Conservation (phyloP, 257 asterid genomes). For the Solanum virginianum region DNA sequence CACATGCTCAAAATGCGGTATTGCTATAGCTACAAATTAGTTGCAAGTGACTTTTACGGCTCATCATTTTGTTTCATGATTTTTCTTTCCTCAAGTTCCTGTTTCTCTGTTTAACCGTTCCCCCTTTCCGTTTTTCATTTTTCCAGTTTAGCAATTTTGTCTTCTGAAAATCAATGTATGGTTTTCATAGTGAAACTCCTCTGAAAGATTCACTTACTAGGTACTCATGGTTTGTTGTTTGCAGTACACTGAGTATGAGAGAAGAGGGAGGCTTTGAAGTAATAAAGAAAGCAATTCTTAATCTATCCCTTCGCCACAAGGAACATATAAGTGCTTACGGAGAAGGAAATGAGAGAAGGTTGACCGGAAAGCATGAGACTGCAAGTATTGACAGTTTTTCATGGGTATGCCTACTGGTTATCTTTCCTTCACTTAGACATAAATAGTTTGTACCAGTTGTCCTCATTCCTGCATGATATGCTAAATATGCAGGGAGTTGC, state of each 20-base stretch:
- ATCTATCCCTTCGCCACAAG: constrained; percentile 85
- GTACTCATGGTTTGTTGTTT: not conserved
- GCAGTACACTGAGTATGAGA: constrained; percentile 90
- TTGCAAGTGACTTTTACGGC: not conserved
- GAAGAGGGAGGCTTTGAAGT: constrained; percentile 92
- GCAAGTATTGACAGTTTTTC: constrained; percentile 77
- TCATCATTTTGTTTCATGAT: not conserved
- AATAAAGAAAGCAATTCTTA: constrained; percentile 90
- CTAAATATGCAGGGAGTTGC: constrained; percentile 82
- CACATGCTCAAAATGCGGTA: not conserved
- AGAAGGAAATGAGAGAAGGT: constrained; percentile 94
- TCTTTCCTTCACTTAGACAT: not conserved
- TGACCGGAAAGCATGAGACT: constrained; percentile 97
- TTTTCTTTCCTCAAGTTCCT: not conserved
- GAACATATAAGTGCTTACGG: constrained; percentile 97
- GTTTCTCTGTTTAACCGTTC: not conserved
- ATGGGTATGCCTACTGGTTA: constrained; percentile 48
- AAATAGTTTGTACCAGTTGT: not conserved
- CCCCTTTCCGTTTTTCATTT: not conserved
- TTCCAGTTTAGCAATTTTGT: not conserved
- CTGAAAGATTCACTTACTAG: not conserved
- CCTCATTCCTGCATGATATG: not conserved
- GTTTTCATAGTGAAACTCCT: not conserved
- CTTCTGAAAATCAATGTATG: not conserved
- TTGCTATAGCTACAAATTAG: not conserved